Evolutionary conservation across 2,329 filamentous ascomycete species (phyloP), one percentile per base, ranked within the genome.

Genomic region (Hypoxylon sp.): DNA sequence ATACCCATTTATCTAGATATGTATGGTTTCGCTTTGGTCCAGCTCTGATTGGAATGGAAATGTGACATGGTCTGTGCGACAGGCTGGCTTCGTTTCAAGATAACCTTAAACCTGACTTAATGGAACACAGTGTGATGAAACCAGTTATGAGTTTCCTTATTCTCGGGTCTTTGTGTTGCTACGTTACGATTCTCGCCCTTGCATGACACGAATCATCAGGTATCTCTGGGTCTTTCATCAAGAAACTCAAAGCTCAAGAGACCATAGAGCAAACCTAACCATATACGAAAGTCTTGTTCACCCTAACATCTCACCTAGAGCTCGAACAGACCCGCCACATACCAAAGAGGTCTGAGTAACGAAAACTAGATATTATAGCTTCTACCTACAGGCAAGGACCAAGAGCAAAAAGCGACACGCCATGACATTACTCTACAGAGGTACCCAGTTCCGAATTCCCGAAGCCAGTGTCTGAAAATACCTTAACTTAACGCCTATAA

Each of bases 351-450:
- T 7, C 54, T 27, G 27, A 22, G n/a, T 55, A 27, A 27, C 27
- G 14, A 20, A 40, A 17, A 40, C 14, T 17, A 20, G n/a, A 42
- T 42, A n/a, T 55, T 44, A 55, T 55, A 30, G 17, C 14, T 25
- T 42, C 53, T 17, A 35, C 14, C 2, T 37, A 37, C 25, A 27
- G 25, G 2, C 5, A n/a, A 44, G 4, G 10, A 46, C 14, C 55
- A 22, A 27, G n/a, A 25, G n/a, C 11, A 35, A 33, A 51, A 46
- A 58, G n/a, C 30, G 27, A 64, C 31, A 42, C 35, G 46, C 35
- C 54, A 51, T 44, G 27, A 46, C 33, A 64, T 35, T 57, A 58
- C 53, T 57, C 20, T 58, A 64, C 53, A 58, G 25, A 27, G 25
- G 13, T 44, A 40, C 25, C 46, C 49, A 31, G 30, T 22, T 54